Base-by-base conservation (phyloP, 345 rosid species). In the Ceriops tagal region DNA sequence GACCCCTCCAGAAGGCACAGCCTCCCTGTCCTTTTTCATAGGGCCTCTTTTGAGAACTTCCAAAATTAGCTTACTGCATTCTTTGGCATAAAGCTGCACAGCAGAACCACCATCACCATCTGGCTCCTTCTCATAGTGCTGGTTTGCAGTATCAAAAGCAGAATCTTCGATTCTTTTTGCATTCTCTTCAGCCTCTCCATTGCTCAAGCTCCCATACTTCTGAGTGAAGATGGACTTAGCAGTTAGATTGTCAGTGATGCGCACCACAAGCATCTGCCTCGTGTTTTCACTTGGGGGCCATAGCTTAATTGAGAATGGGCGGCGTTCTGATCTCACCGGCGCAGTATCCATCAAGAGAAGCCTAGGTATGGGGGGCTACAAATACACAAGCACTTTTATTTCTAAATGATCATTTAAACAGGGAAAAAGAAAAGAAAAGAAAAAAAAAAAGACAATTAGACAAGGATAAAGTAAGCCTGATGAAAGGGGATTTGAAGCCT, bases 31-130 rank as follows among this genome's bases (percentile, higher is more conserved):
- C 75, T 82, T 78, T 27, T 39, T 60, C 15, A 55, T 61, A 62
- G 88, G 85, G 7, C 90, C 96, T 78, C 77, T 82, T 82, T 91
- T 93, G 21, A 93, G 93, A 70, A 79, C 85, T 71, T 93, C 92
- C 82, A 91, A 75, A 70, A 93, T 81, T 61, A 75, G 90, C 78
- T 89, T 93, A 73, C 97, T 93, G 75, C 98, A 89, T 70, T 93
- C 91, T 77, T 83, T 91, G 61, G 98, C 96, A 77, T 93, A 93
- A 71, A 89, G 92, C 87, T 93, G 98, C 16, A 93, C 95, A 32
- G 98, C 97, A 52, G 91, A 86, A 69, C 92, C 82, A 39, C 98
- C 97, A 77, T 91, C 98, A 71, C 98, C 98, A 67, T 93, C 98
- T 49, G 97, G 98, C 74, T 93, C 92, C 62, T 83, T 86, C 68